Conservation (phyloP, 805 yeast genomes). For the Metschnikowia similis region DNA sequence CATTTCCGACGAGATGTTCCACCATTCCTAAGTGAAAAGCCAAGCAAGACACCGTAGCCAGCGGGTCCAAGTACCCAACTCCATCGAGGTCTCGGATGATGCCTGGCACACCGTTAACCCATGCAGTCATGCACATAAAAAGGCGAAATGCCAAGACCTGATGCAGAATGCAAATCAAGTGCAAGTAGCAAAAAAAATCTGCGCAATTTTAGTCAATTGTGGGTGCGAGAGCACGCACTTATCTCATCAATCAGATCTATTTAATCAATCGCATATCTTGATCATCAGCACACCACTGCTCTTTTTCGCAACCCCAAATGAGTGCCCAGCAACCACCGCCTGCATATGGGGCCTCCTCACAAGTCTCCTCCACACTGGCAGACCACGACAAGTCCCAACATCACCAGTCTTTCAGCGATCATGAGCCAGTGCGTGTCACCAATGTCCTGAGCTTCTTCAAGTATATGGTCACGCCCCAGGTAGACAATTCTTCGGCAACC, state of each 20-base stretch:
- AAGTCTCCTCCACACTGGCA: neutral
- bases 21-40: no score
- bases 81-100: neutral
- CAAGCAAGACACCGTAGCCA: no score
- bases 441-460: neutral
- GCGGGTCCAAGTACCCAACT: no score
- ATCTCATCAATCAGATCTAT: slow-evolving; percentile 14
- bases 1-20: no score
- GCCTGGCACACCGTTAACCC: no score
- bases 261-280: slow-evolving; percentile 8
- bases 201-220: neutral
- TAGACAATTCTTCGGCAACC: neutral
- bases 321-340: neutral
- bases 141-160: neutral
- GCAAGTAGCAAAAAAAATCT: neutral
- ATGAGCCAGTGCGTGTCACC: neutral
- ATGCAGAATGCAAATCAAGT: neutral
- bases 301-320: neutral
- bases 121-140: no score
- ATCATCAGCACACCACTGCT: neutral
- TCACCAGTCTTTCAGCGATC: neutral
- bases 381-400: neutral
- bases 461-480: neutral
- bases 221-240: neutral
- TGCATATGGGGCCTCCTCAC: neutral